Conservation (phyloP, 1,284 basidiomycete genomes). For the Kwoniella shivajii region DNA sequence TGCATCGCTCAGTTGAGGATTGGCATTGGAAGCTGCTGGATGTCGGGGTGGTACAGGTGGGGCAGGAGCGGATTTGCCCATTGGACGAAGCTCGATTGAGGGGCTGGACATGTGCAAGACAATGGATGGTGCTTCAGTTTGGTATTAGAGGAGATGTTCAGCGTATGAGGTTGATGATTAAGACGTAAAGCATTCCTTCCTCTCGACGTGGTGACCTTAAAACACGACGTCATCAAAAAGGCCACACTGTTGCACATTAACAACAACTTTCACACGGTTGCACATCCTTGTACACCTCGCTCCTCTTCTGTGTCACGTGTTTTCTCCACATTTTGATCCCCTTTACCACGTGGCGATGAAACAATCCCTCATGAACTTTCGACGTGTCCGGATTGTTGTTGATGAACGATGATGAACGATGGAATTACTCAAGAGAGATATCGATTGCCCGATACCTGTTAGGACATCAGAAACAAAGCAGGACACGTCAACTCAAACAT, state of each 20-base stretch:
- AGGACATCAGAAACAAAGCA: not conserved
- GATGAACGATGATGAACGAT: not conserved
- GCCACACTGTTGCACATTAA: constrained; percentile 14
- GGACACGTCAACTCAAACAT: not conserved
- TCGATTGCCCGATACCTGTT: too few relatives aligned
- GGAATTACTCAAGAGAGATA: too few relatives aligned
- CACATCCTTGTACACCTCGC: not conserved
- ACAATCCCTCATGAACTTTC: not conserved
- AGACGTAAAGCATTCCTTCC: not conserved
- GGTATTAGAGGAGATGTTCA: not conserved
- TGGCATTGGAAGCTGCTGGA: constrained; percentile 13
- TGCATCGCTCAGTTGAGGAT: constrained; percentile 7
- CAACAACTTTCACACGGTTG: not conserved
- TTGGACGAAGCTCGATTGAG: constrained; percentile 36
- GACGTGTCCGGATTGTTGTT: not conserved
- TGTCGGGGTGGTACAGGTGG: constrained; percentile 27
- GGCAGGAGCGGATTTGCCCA: constrained; percentile 21
- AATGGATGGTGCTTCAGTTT: not conserved
- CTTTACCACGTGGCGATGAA: not conserved
- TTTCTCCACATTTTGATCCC: too few relatives aligned
- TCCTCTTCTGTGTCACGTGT: not conserved
- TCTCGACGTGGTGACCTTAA: not conserved
- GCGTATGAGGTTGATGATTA: not conserved
- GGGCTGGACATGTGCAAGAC: constrained; percentile 22
- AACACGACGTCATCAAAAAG: constrained; percentile 4